Percentiles rank a stretch among this genome's conserved stretches.
These are phyloP conservation scores for Colletotrichum tofieldiae DNA, from an alignment of 2,329 filamentous ascomycete genomes.

Conservation along the genomic window DNA sequence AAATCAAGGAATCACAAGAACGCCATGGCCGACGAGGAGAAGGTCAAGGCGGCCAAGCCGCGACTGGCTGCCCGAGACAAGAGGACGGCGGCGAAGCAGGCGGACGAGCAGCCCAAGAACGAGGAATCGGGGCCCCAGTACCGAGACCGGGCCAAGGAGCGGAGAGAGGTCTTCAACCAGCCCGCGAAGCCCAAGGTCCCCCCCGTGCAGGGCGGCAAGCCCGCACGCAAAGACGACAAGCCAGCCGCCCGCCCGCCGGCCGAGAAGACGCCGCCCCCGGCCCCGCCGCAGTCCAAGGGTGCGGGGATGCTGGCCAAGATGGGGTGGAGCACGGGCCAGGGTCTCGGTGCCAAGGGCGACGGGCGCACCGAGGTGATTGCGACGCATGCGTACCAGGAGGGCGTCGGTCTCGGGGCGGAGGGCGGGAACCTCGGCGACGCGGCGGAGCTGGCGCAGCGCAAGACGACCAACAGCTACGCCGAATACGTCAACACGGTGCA, in stretches of 20 bases:
- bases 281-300: conserved; percentile 70
- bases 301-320: conserved; percentile 80
- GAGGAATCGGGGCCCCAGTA: conserved; percentile 59
- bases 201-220: conserved; percentile 47
- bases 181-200: conserved; percentile 64
- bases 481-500: conserved; percentile 77
- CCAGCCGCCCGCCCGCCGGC: conserved; percentile 37
- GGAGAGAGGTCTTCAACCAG: conserved; percentile 74
- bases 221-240: conserved; percentile 53
- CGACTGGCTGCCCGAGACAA: conserved; percentile 56
- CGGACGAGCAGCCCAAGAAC: conserved; percentile 45
- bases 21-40: conserved; percentile 57
- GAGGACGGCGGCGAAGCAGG: conserved; percentile 50
- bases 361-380: conserved; percentile 76
- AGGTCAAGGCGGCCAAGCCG: conserved; percentile 65
- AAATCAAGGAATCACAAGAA: conserved; percentile 59
- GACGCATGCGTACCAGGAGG: conserved; percentile 76
- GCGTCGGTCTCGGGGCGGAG: conserved; percentile 79
- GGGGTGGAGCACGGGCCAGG: conserved; percentile 78
- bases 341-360: conserved; percentile 74
- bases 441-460: conserved; percentile 72
- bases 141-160: conserved; percentile 78
- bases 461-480: conserved; percentile 72
- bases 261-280: conserved; percentile 49
- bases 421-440: conserved; percentile 81